phyloP scores from a whole-genome alignment of 164 flowering plant genomes.

The Magnolia changhungtana region DNA sequence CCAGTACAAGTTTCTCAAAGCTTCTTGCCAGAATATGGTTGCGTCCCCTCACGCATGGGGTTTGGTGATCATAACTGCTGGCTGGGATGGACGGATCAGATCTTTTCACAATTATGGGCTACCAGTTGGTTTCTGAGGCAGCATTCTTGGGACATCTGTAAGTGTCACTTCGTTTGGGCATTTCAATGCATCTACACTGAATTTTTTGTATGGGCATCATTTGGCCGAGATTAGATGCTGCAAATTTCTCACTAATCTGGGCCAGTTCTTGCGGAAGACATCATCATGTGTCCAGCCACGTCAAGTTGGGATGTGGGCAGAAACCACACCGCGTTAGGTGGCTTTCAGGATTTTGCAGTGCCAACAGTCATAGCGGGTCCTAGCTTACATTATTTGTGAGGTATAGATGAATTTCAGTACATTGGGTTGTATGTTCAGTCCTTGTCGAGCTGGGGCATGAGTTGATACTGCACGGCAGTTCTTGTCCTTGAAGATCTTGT shows the following conservation, averaged over 20 bases:
- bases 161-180: too few species aligned
- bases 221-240: not conserved
- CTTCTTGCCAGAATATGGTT: slow-evolving; percentile 40
- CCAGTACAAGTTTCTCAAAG: slow-evolving; percentile 51
- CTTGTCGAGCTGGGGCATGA: too few species aligned
- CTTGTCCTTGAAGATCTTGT: too few species aligned
- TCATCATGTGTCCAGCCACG: not conserved
- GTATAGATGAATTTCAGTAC: not conserved
- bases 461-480: too few species aligned
- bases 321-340: too few species aligned
- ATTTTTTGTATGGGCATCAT: not conserved
- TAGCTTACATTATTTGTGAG: not conserved
- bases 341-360: not conserved
- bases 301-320: not conserved
- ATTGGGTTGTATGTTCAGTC: not conserved
- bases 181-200: too few species aligned
- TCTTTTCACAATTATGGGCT: slow-evolving; percentile 73
- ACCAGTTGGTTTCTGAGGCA: slow-evolving; percentile 46
- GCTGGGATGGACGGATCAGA: slow-evolving; percentile 76
- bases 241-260: not conserved
- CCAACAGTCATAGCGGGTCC: not conserved
- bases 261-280: not conserved
- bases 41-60: slow-evolving; percentile 65
- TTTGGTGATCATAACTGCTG: slow-evolving; percentile 73
- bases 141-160: too few species aligned